A percentile compares a stretch with the other conserved stretches of the same genome.
Conservation (phyloP, 1,139 yeast species). For the Eremothecium sinecaudum region DNA sequence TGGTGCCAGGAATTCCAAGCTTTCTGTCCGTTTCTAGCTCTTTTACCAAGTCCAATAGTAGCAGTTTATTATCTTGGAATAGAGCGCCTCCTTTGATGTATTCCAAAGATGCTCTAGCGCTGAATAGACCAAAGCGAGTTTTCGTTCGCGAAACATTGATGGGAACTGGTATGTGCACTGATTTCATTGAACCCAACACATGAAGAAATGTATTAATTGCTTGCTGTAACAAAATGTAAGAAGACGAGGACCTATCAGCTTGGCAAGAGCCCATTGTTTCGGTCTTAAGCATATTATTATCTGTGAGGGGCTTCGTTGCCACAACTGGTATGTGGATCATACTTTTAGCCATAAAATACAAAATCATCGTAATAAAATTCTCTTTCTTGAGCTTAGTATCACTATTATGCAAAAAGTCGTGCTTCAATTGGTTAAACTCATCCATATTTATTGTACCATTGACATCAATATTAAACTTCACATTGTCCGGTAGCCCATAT, state of each 20-base stretch:
- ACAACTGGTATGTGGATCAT: slow-evolving; percentile 73
- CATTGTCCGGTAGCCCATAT: slow-evolving; percentile 51
- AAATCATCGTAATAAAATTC: slow-evolving; percentile 51
- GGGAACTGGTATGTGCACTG: slow-evolving; percentile 53
- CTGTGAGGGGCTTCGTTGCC: slow-evolving; percentile 33
- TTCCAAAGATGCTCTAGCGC: slow-evolving; percentile 72
- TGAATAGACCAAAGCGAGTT: slow-evolving; percentile 57
- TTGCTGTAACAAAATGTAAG: slow-evolving; percentile 65
- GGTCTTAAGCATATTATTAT: slow-evolving; percentile 5
- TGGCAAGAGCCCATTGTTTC: slow-evolving; percentile 19
- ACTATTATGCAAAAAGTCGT: slow-evolving; percentile 32
- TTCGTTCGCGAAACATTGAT: slow-evolving; percentile 60
- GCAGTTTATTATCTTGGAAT: slow-evolving; percentile 55
- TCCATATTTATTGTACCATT: slow-evolving; percentile 40
- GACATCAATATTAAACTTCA: slow-evolving; percentile 58
- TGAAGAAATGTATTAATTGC: slow-evolving; percentile 59
- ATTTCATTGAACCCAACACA: slow-evolving; percentile 40
- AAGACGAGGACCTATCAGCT: slow-evolving; percentile 39
- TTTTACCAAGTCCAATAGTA: slow-evolving; percentile 42
- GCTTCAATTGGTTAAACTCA: slow-evolving; percentile 22
- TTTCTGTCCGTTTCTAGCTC: slow-evolving; percentile 44
- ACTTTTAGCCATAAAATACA: slow-evolving; percentile 72
- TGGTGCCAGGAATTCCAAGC: slow-evolving; percentile 49
- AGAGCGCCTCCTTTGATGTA: slow-evolving; percentile 78
- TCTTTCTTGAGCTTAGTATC: slow-evolving; percentile 30